Conservation (phyloP, 768 basidiomycete species). For the Cubamyces lactineus region DNA sequence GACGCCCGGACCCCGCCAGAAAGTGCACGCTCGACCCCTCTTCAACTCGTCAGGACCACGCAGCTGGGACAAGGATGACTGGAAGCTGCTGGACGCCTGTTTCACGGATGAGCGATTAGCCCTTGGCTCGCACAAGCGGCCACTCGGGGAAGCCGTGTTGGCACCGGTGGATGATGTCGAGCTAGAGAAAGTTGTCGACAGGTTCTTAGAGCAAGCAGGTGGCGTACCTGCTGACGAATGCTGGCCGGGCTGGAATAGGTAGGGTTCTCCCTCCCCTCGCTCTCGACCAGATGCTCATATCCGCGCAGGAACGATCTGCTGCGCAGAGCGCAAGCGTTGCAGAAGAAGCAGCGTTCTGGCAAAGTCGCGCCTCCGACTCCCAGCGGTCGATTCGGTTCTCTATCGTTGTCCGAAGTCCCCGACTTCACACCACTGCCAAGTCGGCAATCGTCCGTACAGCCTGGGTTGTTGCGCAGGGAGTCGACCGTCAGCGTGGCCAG, state of each 20-base stretch:
- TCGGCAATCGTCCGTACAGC: slow-evolving; percentile 25
- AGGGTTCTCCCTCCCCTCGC: slow-evolving; percentile 27
- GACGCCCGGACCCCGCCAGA: slow-evolving; percentile 13
- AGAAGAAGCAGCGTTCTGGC: slow-evolving; percentile 61
- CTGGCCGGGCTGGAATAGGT: slow-evolving; percentile 62
- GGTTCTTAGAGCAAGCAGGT: slow-evolving; percentile 57
- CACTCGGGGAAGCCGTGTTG: slow-evolving; percentile 39
- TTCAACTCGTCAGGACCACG: slow-evolving; percentile 27
- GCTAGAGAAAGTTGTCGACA: slow-evolving; percentile 58
- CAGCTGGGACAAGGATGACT: slow-evolving; percentile 75
- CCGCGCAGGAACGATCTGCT: slow-evolving; percentile 51
- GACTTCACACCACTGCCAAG: slow-evolving; percentile 53
- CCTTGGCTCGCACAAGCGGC: slow-evolving; percentile 40
- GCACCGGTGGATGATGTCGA: slow-evolving; percentile 57
- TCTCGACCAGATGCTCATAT: neutral
- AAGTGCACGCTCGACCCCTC: slow-evolving; percentile 5
- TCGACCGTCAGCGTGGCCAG: slow-evolving; percentile 38
- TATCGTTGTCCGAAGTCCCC: slow-evolving; percentile 40
- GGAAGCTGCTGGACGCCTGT: slow-evolving; percentile 79
- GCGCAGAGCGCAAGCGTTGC: slow-evolving; percentile 56
- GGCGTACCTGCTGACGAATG: slow-evolving; percentile 35
- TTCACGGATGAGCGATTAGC: slow-evolving; percentile 72
- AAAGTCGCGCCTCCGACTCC: slow-evolving; percentile 61
- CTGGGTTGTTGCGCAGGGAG: slow-evolving; percentile 19
- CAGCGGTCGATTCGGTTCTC: slow-evolving; percentile 36